A percentile compares a stretch with the other conserved stretches of the same genome.
Conservation (phyloP, 306 rosid genomes). For the Alnus glutinosa region DNA sequence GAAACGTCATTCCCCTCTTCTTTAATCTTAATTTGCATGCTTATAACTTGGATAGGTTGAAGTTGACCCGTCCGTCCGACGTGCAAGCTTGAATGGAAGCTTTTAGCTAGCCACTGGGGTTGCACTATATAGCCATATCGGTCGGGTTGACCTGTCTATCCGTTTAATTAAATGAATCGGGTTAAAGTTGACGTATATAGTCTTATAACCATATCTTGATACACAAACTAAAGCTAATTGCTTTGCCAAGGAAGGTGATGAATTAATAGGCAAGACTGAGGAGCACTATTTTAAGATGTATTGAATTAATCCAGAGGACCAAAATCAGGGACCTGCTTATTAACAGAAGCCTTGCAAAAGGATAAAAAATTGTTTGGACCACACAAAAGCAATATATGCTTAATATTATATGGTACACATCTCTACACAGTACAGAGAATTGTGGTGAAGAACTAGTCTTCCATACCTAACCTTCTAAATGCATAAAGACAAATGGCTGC, state of each 20-base stretch:
- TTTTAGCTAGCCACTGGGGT: not conserved
- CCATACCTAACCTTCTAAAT: conserved; percentile 6
- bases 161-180: too few relatives aligned
- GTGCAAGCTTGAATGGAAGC: not conserved
- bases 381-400: not conserved
- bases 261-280: too few relatives aligned
- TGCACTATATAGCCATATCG: too few relatives aligned
- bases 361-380: not conserved
- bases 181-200: too few relatives aligned
- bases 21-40: not conserved
- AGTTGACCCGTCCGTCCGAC: not conserved
- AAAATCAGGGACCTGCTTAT: not conserved
- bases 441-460: not conserved
- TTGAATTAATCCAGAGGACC: not conserved
- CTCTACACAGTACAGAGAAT: conserved; percentile 12
- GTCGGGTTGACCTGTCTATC: too few relatives aligned
- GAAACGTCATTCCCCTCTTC: not conserved
- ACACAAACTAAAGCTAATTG: too few relatives aligned
- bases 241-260: too few relatives aligned
- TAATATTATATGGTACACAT: conserved; percentile 12
- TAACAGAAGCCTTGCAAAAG: not conserved
- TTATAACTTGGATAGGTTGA: conserved; percentile 19
- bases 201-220: too few relatives aligned
- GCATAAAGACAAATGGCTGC: not conserved
- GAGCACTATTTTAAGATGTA: too few relatives aligned